phyloP scores from a whole-genome alignment of 2,329 filamentous ascomycete species.

The Penicillium expansum region DNA sequence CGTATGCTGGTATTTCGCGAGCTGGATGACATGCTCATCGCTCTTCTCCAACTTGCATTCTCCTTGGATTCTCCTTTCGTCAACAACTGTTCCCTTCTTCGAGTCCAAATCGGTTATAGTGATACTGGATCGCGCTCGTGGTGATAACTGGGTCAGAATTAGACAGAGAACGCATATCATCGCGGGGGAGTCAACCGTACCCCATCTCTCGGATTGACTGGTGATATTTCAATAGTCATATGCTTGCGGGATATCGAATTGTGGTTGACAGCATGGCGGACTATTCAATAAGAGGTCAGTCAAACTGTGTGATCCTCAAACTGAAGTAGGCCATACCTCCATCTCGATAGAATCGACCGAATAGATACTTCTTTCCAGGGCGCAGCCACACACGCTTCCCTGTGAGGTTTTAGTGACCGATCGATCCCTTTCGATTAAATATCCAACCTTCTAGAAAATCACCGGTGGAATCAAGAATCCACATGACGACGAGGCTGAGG shows the following conservation, averaged over 20 bases:
- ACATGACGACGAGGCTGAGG: slow-evolving; percentile 50
- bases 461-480: slow-evolving; percentile 58
- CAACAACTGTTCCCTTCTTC: slow-evolving; percentile 77
- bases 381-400: slow-evolving; percentile 77
- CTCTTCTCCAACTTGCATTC: slow-evolving; percentile 54
- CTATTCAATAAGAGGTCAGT: slow-evolving; percentile 39
- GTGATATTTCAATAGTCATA: slow-evolving; percentile 69
- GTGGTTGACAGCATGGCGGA: slow-evolving; percentile 69
- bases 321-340: slow-evolving; percentile 50
- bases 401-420: slow-evolving; percentile 33
- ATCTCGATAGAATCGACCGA: slow-evolving; percentile 69
- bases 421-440: slow-evolving; percentile 32
- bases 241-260: slow-evolving; percentile 88
- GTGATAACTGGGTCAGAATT: slow-evolving; percentile 52
- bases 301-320: not conserved
- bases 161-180: slow-evolving; percentile 4
- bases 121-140: slow-evolving; percentile 65
- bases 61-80: slow-evolving; percentile 68
- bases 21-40: slow-evolving; percentile 62
- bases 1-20: slow-evolving; percentile 67
- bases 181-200: slow-evolving; percentile 44
- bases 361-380: slow-evolving; percentile 79
- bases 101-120: slow-evolving; percentile 77
- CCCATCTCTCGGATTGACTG: slow-evolving; percentile 64
- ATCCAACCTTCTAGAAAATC: slow-evolving; percentile 48